Base-by-base conservation (phyloP, 2,329 filamentous ascomycete genomes). In the Neopestalotiopsis rosae region DNA sequence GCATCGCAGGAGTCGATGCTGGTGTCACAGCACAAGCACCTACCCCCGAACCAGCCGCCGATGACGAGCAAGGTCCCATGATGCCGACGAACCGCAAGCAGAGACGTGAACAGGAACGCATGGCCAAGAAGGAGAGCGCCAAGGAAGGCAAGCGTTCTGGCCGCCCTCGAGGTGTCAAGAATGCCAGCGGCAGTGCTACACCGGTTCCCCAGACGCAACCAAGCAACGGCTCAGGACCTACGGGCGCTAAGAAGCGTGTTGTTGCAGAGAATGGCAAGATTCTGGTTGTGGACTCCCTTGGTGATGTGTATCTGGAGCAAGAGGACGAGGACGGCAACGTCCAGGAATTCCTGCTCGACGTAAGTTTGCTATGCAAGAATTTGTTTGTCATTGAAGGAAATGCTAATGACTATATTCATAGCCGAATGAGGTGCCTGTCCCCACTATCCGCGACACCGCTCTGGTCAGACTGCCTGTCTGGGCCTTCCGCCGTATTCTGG, bases 181-280 rank as follows among this genome's bases (percentile, higher is more conserved):
- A 52, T 61, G 82, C 79, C 70, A 74, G 74, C 9, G 84, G 85
- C 12, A 83, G 83, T 34, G 81, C 83, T 74, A 91, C 86, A 76
- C 88, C 88, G 0, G 85, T 87, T 62, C 86, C 86, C 64, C 83
- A 81, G 71, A 81, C 82, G 78, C 81, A 78, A 76, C 32, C 69
- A 10, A 52, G 61, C 63, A 67, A 32, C 14, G 80, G 83, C 5
- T 80, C 86, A 67, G 89, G 90, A 12, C 89, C 93, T 1, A 88
- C 90, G 49, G 94, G 95, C 24, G 87, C 92, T 42, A 94, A 94
- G 82, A 97, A 95, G 86, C 88, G 94, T 45, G 94, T 98, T 17
- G 89, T 95, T 32, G 95, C 95, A 2, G 92, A 97, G 85, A 99
- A 99, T 76, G 96, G 96, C 73, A 99, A 98, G 85, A 87, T 97